Evolutionary conservation across 495 filamentous ascomycete genomes (phyloP).

Genomic region (Rhizodiscina lignyota): DNA sequence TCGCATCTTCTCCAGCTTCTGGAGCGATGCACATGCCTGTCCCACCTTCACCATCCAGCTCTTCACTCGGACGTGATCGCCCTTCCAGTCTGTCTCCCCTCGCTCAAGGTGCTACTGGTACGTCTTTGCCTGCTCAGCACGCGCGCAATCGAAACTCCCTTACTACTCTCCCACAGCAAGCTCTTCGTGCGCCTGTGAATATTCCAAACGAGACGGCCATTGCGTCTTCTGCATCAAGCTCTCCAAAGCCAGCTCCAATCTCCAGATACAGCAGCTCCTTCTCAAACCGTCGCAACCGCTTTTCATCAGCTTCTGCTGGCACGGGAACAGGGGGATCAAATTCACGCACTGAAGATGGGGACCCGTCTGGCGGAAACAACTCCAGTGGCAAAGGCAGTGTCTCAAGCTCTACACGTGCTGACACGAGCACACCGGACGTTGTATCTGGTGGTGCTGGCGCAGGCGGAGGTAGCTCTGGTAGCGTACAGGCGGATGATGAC

Average conservation of each 20-base stretch:
- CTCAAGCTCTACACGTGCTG: conserved; percentile 30
- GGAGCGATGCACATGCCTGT: conserved; percentile 32
- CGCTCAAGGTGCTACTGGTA: no score
- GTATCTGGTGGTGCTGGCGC: background rate
- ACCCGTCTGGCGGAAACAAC: conserved; percentile 44
- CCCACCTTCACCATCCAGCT: conserved; percentile 45
- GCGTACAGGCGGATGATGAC: conserved; percentile 72
- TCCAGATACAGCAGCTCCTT: conserved; percentile 71
- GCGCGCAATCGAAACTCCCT: conserved; percentile 49
- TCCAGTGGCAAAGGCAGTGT: conserved; percentile 81
- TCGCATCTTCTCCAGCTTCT: conserved; percentile 73
- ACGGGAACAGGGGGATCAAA: no score
- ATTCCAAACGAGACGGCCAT: conserved; percentile 38
- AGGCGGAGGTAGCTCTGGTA: conserved; percentile 52
- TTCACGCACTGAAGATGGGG: no score
- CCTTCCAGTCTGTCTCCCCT: no score
- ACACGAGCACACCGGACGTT: background rate
- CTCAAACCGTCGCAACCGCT: conserved; percentile 60
- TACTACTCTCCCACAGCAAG: conserved; percentile 46
- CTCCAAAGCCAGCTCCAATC: conserved; percentile 58
- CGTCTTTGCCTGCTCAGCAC: no score
- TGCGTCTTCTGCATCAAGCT: conserved; percentile 45
- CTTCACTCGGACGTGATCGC: conserved; percentile 22
- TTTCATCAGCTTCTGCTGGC: conserved; percentile 49
- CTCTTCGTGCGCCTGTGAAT: conserved; percentile 34